These are phyloP conservation scores for Hyaloperonospora brassicae DNA, from an alignment of 352 stramenopile species.

Conservation along the genomic window DNA sequence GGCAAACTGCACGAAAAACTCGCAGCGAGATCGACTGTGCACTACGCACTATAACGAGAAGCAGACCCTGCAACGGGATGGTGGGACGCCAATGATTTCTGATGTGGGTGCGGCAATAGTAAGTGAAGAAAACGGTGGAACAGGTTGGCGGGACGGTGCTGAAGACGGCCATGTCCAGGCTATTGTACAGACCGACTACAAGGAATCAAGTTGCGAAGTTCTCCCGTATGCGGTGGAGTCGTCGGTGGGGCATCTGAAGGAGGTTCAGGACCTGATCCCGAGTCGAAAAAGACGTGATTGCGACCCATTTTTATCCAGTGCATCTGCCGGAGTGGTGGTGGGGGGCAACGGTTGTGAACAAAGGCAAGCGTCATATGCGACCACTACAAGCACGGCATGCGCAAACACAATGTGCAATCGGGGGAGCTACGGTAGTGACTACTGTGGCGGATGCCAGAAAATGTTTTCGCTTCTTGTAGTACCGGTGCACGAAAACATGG, in stretches of 20 bases:
- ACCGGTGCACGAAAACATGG: constrained; percentile 27
- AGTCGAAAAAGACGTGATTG: constrained; percentile 10
- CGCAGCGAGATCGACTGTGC: constrained; percentile 74
- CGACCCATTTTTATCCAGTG: constrained; percentile 10
- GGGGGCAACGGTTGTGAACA: constrained; percentile 20
- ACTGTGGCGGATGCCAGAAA: constrained; percentile 51
- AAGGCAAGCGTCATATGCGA: constrained; percentile 16
- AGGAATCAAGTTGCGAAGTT: constrained; percentile 32
- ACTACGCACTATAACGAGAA: constrained; percentile 80
- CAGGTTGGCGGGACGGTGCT: constrained; percentile 1
- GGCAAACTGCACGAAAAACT: constrained; percentile 79
- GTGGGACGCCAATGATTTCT: constrained; percentile 1
- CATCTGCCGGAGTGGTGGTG: constrained; percentile 4
- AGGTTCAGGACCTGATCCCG: constrained; percentile 16
- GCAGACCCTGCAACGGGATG: constrained; percentile 37
- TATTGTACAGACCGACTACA: constrained; percentile 27
- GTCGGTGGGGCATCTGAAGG: constrained; percentile 45
- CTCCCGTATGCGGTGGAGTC: constrained; percentile 40
- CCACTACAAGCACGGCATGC: constrained; percentile 25
- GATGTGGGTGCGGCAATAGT: not conserved
- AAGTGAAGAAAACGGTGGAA: constrained; percentile 8
- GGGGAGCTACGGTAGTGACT: constrained; percentile 46
- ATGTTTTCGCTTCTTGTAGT: constrained; percentile 50
- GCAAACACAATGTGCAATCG: constrained; percentile 52
- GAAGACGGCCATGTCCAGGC: constrained; percentile 21